These are phyloP conservation scores for Mortierella sp. DNA, from an alignment of 371 early-diverging fungal species.

Conservation along the genomic window DNA sequence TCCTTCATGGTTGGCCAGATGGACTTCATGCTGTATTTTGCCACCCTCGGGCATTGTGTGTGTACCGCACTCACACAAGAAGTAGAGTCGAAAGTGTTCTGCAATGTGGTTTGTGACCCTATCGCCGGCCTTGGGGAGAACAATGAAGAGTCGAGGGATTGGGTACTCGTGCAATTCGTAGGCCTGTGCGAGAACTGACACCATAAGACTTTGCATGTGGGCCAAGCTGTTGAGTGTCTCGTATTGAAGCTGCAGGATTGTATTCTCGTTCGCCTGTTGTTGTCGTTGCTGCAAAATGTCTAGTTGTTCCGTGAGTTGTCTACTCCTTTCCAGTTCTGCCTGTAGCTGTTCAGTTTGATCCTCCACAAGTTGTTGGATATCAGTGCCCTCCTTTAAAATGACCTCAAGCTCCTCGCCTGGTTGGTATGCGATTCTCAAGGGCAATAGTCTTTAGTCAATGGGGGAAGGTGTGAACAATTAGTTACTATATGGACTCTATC, in stretches of 20 bases:
- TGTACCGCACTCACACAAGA: slow-evolving; percentile 33
- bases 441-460: no score
- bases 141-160: slow-evolving; percentile 24
- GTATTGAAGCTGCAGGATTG: slow-evolving; percentile 1
- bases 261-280: slow-evolving; percentile 5
- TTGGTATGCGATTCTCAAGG: no score
- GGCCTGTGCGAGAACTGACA: slow-evolving; percentile 8
- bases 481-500: no score
- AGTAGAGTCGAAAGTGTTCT: slow-evolving; percentile 27
- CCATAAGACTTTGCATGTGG: slow-evolving; percentile 13
- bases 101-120: no score
- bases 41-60: slow-evolving; percentile 10
- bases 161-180: slow-evolving; percentile 32
- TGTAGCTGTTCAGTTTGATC: no score
- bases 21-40: slow-evolving; percentile 16
- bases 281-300: no score
- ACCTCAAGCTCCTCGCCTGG: no score
- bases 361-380: no score
- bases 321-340: no score
- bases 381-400: no score
- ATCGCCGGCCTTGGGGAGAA: slow-evolving; percentile 2
- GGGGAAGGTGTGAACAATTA: no score
- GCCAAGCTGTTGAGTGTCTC: slow-evolving; percentile 13
- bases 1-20: slow-evolving; percentile 31
- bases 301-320: no score